These are phyloP conservation scores for Epithele typhae DNA, from an alignment of 768 basidiomycete species.

Conservation along the genomic window DNA sequence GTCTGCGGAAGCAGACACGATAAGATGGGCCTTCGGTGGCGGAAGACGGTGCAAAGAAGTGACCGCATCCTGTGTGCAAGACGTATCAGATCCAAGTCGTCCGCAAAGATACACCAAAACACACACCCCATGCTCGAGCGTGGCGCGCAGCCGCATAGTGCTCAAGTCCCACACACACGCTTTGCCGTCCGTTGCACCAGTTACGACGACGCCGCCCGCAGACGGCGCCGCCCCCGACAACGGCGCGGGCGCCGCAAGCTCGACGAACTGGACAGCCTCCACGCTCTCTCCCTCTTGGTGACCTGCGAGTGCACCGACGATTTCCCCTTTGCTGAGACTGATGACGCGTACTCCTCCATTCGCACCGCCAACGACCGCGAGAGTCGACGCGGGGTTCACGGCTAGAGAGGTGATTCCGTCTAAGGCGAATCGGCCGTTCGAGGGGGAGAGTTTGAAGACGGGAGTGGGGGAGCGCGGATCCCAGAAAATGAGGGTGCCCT, in stretches of 20 bases:
- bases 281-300: constrained; percentile 87
- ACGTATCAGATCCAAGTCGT: neutral
- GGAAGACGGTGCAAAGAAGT: constrained; percentile 77
- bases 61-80: constrained; percentile 68
- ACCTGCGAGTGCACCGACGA: constrained; percentile 72
- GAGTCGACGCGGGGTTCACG: constrained; percentile 78
- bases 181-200: constrained; percentile 91
- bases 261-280: constrained; percentile 81
- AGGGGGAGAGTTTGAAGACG: constrained; percentile 71
- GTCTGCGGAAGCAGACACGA: constrained; percentile 88
- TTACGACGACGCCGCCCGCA: constrained; percentile 65
- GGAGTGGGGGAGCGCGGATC: constrained; percentile 80
- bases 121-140: constrained; percentile 76
- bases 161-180: constrained; percentile 92
- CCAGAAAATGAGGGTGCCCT: constrained; percentile 84
- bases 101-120: neutral
- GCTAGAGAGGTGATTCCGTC: constrained; percentile 86
- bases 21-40: constrained; percentile 64
- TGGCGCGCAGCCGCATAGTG: constrained; percentile 80
- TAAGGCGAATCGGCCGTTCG: constrained; percentile 71
- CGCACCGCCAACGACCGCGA: constrained; percentile 89
- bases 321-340: constrained; percentile 81
- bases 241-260: constrained; percentile 52
- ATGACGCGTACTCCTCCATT: constrained; percentile 84
- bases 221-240: constrained; percentile 34